Evolutionary conservation across 345 rosid species (phyloP), one percentile per base, ranked within the genome.

Genomic region (Sapria himalayana): DNA sequence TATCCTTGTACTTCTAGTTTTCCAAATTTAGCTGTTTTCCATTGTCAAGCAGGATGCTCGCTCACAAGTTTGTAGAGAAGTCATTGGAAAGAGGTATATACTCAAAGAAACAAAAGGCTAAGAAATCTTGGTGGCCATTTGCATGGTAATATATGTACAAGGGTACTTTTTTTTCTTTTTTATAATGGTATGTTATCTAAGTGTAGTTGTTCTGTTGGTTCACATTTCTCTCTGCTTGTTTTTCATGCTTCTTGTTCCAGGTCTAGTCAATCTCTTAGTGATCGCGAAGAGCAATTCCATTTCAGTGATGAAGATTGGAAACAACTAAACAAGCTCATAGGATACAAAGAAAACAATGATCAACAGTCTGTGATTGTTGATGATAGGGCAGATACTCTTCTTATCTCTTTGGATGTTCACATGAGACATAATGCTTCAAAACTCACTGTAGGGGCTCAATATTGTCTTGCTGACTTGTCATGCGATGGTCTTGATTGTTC

Each of bases 391-490:
- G 93, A 89, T 60, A 43, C 59, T 50, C 76, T 89, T 49, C 73
- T 76, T 49, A 79, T 74, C 29, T 66, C 42, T 51, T 37, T 89
- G 72, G 95, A 89, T 55, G 68, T 89, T 50, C 78, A 71, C 59
- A 76, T 82, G 94, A 73, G 61, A 61, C 95, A 66, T 66, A 89
- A 78, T 56, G 98, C 98, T 59, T 57, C 98, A 39, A 89, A 74
- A 67, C 98, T 89, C 48, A 56, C 70, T 29, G 93, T 71, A 54
- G 82, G 60, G 50, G 59, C 48, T 45, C 64, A 50, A 46, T 67
- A 63, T 36, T 66, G 71, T 55, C 76, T 89, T 55, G 93, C 98
- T 51, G 94, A 78, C 37, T 62, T 89, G 60, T 89, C 98, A 22
- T 74, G 84, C 56, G 81, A 89, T 48, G 77, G 48, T 56, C 71